Percentiles rank a stretch among this genome's conserved stretches.
Conservation (phyloP, 75 land plant genomes). For the Cryptomeria japonica region DNA sequence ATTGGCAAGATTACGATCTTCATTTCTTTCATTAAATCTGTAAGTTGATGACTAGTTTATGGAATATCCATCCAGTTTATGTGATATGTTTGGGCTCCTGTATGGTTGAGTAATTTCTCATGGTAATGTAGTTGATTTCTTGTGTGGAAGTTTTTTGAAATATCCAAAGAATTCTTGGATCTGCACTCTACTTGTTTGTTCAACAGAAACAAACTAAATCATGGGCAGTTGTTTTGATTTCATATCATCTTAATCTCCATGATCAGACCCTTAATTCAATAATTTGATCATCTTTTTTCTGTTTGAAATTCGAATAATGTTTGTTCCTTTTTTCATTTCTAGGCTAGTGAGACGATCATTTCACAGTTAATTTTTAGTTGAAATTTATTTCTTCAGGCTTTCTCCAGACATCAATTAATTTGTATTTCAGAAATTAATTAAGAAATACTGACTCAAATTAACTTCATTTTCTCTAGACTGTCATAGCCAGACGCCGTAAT, state of each 20-base stretch:
- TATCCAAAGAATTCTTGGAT: background rate
- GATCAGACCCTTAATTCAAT: background rate
- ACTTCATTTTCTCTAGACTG: constrained; percentile 32
- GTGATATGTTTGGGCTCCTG: background rate
- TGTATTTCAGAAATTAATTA: background rate
- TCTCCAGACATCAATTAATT: background rate
- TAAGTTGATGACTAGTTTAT: no score
- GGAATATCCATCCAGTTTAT: background rate
- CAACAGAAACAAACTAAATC: background rate
- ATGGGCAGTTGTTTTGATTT: background rate
- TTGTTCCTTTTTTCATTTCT: background rate
- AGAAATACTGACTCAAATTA: background rate
- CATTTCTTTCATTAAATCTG: no score
- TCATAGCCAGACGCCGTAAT: constrained; percentile 87
- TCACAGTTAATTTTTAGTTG: background rate
- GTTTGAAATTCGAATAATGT: background rate
- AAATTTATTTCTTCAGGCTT: background rate
- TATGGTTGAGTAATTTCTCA: background rate
- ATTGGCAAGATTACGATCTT: no score
- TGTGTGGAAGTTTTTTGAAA: background rate
- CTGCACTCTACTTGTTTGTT: background rate
- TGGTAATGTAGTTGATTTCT: background rate
- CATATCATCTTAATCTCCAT: background rate
- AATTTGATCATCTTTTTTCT: background rate
- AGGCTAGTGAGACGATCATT: background rate